These are phyloP conservation scores for Aristolochia contorta DNA, from an alignment of 164 flowering plant species.

Conservation along the genomic window DNA sequence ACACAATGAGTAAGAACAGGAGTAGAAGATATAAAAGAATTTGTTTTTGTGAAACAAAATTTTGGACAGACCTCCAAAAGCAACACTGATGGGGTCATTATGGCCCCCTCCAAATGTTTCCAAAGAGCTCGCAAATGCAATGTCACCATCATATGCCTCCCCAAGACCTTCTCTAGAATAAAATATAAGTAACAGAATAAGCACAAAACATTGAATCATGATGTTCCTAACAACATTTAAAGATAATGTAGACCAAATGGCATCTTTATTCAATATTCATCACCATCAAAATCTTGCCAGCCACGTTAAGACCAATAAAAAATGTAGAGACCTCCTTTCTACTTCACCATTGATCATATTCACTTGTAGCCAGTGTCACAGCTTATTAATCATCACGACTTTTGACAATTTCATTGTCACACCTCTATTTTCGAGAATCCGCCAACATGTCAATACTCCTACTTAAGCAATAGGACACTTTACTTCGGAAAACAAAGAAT, in stretches of 20 bases:
- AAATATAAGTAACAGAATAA: not conserved
- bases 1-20: no score
- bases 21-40: not conserved
- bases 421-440: no score
- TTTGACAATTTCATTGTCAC: no score
- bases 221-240: not conserved
- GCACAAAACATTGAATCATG: not conserved
- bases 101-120: slow-evolving; percentile 95
- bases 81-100: slow-evolving; percentile 88
- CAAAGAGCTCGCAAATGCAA: slow-evolving; percentile 86
- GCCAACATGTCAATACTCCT: no score
- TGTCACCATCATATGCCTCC: slow-evolving; percentile 88
- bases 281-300: no score
- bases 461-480: no score
- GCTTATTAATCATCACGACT: no score
- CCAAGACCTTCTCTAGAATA: slow-evolving; percentile 86
- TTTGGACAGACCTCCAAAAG: slow-evolving; percentile 74
- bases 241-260: not conserved
- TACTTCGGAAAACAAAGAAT: no score
- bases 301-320: no score
- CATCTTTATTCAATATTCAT: not conserved
- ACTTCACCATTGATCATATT: no score
- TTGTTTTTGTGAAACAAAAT: not conserved
- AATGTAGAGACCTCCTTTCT: no score
- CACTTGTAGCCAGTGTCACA: no score